These are phyloP conservation scores for Pythium vanterpoolii DNA, from an alignment of 352 stramenopile genomes.

Conservation along the genomic window DNA sequence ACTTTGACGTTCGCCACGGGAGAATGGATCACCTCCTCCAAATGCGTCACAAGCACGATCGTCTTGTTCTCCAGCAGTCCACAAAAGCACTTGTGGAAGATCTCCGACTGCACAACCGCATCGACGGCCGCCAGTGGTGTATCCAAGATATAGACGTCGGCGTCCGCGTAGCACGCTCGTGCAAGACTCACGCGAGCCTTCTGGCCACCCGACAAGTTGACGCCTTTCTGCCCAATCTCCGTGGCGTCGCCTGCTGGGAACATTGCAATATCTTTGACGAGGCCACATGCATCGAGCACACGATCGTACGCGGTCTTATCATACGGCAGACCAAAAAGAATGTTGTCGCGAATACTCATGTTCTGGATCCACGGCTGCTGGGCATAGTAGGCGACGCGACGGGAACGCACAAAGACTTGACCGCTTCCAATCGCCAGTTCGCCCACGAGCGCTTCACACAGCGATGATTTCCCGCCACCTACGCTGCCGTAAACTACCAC, in stretches of 20 bases:
- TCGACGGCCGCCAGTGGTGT: conserved; percentile 93
- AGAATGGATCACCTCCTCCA: conserved; percentile 65
- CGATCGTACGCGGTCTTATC: conserved; percentile 46
- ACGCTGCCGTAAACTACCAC: conserved; percentile 44
- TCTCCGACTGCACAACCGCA: conserved; percentile 89
- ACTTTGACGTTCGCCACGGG: conserved; percentile 23
- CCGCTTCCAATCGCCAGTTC: conserved; percentile 72
- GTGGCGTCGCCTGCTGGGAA: conserved; percentile 88
- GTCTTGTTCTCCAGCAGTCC: conserved; percentile 48
- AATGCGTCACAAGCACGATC: conserved; percentile 92
- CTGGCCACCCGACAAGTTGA: conserved; percentile 94
- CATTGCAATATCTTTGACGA: conserved; percentile 83
- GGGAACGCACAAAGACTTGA: conserved; percentile 34
- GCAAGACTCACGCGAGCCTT: conserved; percentile 78
- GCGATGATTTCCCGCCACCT: conserved; percentile 46
- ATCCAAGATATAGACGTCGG: conserved; percentile 85
- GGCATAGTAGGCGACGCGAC: conserved; percentile 58
- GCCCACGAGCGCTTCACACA: conserved; percentile 38
- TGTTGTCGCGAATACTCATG: conserved; percentile 91
- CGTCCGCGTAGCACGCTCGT: conserved; percentile 63
- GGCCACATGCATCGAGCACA: conserved; percentile 72
- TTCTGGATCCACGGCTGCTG: conserved; percentile 96
- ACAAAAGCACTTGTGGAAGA: conserved; percentile 79
- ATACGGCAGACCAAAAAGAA: conserved; percentile 87
- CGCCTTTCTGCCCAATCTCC: conserved; percentile 94